Evolutionary conservation across 2,329 filamentous ascomycete species (phyloP).

Genomic region (Penicillium sp.): DNA sequence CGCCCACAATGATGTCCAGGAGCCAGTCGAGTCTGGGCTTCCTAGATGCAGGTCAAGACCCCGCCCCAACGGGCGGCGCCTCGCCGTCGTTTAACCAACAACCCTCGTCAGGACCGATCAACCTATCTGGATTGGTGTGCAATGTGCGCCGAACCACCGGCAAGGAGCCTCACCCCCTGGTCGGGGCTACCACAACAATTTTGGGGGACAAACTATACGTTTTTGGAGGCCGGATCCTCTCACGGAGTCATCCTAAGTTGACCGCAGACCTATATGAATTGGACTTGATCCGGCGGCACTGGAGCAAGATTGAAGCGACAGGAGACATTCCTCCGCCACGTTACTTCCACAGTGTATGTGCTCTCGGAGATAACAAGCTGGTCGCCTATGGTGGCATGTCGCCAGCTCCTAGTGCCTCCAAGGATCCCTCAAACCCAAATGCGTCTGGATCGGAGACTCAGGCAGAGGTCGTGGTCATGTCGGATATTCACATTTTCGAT

Average conservation of each 20-base stretch:
- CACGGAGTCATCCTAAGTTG: constrained; percentile 76
- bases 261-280: constrained; percentile 92
- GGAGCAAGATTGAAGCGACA: constrained; percentile 81
- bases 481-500: constrained; percentile 94
- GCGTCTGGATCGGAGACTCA: constrained; percentile 60
- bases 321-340: constrained; percentile 87
- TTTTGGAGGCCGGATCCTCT: constrained; percentile 87
- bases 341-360: constrained; percentile 96
- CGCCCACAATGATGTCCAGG: constrained; percentile 36
- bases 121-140: constrained; percentile 66
- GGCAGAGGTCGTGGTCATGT: constrained; percentile 93
- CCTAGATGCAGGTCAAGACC: constrained; percentile 34
- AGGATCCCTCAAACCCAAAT: constrained; percentile 44
- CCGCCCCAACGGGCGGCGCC: constrained; percentile 22
- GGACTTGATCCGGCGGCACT: constrained; percentile 86
- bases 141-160: constrained; percentile 82
- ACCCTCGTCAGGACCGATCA: constrained; percentile 50
- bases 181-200: constrained; percentile 93
- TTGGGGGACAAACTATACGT: constrained; percentile 95
- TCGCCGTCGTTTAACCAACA: constrained; percentile 32
- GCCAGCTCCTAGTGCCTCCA: constrained; percentile 58
- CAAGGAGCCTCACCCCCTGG: constrained; percentile 83
- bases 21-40: constrained; percentile 42
- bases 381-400: constrained; percentile 99
- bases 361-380: constrained; percentile 89